These are phyloP conservation scores for Coriaria nepalensis DNA, from an alignment of 306 rosid species.

Conservation along the genomic window DNA sequence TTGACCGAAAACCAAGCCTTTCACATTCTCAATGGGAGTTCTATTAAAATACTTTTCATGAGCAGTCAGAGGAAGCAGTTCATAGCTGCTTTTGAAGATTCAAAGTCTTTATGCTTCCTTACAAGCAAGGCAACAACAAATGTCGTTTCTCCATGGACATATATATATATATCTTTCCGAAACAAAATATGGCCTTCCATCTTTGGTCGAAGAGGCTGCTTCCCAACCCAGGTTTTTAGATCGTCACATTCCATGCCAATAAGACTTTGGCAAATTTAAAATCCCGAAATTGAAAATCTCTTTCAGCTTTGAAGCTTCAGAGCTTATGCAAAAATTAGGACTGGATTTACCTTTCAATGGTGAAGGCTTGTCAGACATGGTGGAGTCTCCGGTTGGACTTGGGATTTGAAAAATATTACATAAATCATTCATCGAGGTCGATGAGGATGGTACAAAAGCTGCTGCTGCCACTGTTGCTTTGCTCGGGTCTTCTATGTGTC, in stretches of 20 bases:
- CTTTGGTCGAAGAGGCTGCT: not conserved
- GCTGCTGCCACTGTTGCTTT: not conserved
- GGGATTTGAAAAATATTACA: conserved; percentile 10
- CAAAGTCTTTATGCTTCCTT: conserved; percentile 62
- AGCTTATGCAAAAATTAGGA: conserved; percentile 9
- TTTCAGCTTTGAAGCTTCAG: not conserved
- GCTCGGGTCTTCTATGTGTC: fast-evolving
- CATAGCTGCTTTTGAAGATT: conserved; percentile 36
- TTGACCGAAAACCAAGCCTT: conserved; percentile 41
- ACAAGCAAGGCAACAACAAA: not conserved
- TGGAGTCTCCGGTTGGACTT: conserved; percentile 3
- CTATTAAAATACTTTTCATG: conserved; percentile 65
- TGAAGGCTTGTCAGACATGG: conserved; percentile 12
- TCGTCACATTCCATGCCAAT: not conserved
- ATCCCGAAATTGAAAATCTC: conserved; percentile 22
- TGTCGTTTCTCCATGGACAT: conserved; percentile 11
- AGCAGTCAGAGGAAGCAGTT: conserved; percentile 37
- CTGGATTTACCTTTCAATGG: conserved; percentile 5
- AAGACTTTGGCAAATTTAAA: not conserved
- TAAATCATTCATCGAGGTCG: conserved; percentile 8
- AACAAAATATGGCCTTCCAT: conserved; percentile 12
- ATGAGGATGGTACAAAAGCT: conserved; percentile 20
- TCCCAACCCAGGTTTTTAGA: conserved; percentile 4
- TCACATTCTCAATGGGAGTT: conserved; percentile 41
- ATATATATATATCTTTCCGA: conserved; percentile 20